A percentile compares a stretch with the other conserved stretches of the same genome.
Evolutionary conservation across 441 rosid species (phyloP).

Genomic region (Bocquillonia castaneifolia): DNA sequence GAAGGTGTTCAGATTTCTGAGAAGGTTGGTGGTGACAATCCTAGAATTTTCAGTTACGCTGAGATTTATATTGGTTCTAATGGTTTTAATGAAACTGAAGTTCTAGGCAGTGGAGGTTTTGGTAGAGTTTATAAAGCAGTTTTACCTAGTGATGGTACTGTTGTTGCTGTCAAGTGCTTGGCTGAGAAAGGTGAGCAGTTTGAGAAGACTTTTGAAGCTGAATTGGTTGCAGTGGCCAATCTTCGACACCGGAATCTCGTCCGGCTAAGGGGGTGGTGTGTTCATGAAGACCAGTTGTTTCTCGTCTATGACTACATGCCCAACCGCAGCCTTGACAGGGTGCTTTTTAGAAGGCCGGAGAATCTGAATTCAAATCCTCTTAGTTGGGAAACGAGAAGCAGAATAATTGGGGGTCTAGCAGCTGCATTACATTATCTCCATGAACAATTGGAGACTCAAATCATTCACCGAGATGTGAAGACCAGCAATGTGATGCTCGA

Average conservation of each 20-base stretch:
- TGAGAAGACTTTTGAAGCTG: constrained; percentile 87
- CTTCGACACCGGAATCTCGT: constrained; percentile 91
- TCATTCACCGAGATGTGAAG: constrained; percentile 86
- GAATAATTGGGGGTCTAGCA: constrained; percentile 66
- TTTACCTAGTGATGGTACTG: constrained; percentile 81
- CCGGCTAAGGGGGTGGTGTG: constrained; percentile 82
- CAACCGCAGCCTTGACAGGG: constrained; percentile 81
- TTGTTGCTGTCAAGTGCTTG: constrained; percentile 83
- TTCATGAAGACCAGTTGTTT: constrained; percentile 68
- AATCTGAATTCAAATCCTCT: constrained; percentile 37
- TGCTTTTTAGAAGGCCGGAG: constrained; percentile 58
- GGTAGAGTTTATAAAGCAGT: constrained; percentile 73
- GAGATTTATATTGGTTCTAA: constrained; percentile 89
- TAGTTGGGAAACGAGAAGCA: constrained; percentile 60
- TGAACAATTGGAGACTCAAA: constrained; percentile 85
- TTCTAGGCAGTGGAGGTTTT: constrained; percentile 92
- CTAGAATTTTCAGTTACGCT: constrained; percentile 79
- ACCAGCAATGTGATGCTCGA: constrained; percentile 94
- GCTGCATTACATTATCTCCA: constrained; percentile 81
- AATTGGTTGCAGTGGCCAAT: constrained; percentile 84
- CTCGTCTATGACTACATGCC: constrained; percentile 96
- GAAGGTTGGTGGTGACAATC: constrained; percentile 67
- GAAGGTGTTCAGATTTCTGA: constrained; percentile 72
- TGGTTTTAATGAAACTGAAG: constrained; percentile 56
- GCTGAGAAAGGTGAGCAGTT: constrained; percentile 90